phyloP scores from a whole-genome alignment of 169 alveolate species.

The Theileria equi region DNA sequence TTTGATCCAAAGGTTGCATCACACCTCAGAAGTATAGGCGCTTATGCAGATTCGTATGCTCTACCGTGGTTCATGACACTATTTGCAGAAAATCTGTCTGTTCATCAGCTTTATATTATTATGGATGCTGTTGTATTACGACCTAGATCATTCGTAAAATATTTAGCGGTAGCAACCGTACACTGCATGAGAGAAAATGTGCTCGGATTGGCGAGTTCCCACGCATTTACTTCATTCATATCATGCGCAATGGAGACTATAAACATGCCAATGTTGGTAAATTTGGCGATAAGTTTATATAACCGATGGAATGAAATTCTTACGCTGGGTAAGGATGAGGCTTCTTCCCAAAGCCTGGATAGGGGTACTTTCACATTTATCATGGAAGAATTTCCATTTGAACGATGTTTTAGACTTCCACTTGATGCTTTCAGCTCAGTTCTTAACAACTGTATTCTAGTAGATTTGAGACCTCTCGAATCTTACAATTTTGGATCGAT shows the following conservation, averaged over 20 bases:
- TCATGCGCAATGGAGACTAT: conserved; percentile 34
- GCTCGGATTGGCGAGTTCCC: conserved; percentile 22
- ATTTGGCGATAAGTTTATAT: conserved; percentile 9
- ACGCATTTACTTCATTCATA: conserved; percentile 37
- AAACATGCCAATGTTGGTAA: conserved; percentile 54
- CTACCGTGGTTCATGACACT: conserved; percentile 62
- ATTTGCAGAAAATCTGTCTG: conserved; percentile 31
- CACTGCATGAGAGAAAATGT: conserved; percentile 40
- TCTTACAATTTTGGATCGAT: conserved; percentile 54
- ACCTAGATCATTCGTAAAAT: conserved; percentile 44
- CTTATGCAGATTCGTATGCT: conserved; percentile 56
- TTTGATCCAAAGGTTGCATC: conserved; percentile 54
- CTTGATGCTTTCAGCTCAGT: conserved; percentile 17
- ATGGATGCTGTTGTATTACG: conserved; percentile 41
- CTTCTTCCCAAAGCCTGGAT: conserved; percentile 3
- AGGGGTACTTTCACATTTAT: conserved; percentile 42
- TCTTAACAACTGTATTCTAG: conserved; percentile 27
- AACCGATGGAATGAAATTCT: conserved; percentile 27
- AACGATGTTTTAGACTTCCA: conserved; percentile 46
- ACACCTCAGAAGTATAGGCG: conserved; percentile 44
- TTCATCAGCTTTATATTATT: conserved; percentile 31
- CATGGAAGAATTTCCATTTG: conserved; percentile 22
- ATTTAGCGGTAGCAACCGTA: conserved; percentile 31
- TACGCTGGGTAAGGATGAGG: conserved; percentile 4
- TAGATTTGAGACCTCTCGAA: conserved; percentile 46